Conservation (phyloP, 1,139 yeast species). For the Yamadazyma triangularis region DNA sequence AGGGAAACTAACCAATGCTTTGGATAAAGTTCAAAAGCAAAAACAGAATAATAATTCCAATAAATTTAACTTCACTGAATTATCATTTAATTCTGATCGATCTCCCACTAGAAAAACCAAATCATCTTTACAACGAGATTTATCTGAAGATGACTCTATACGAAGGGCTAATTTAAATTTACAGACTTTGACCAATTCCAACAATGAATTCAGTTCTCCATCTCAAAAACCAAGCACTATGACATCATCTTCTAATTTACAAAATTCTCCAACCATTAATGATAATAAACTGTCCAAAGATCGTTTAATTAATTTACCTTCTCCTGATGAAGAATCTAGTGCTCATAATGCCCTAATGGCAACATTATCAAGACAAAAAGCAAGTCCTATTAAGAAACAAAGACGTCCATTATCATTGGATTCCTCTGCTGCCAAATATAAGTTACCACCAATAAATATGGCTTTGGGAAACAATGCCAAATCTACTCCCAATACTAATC, state of each 20-base stretch:
- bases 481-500: background rate
- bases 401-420: conserved; percentile 7
- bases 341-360: conserved; percentile 44
- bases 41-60: conserved; percentile 12
- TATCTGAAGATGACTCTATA: conserved; percentile 6
- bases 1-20: conserved; percentile 34
- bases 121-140: conserved; percentile 10
- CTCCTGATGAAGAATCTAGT: conserved; percentile 37
- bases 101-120: conserved; percentile 27
- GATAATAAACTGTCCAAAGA: conserved; percentile 7
- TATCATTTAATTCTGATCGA: conserved; percentile 24
- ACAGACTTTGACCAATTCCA: conserved; percentile 24
- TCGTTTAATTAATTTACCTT: conserved; percentile 17
- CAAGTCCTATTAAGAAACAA: background rate
- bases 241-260: conserved; percentile 9
- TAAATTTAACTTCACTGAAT: conserved; percentile 29
- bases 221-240: conserved; percentile 1
- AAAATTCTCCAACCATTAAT: conserved; percentile 21
- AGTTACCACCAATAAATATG: conserved; percentile 31
- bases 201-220: background rate
- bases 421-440: conserved; percentile 3
- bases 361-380: conserved; percentile 28
- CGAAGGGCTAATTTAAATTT: conserved; percentile 32
- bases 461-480: conserved; percentile 12
- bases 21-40: conserved; percentile 32